Evolutionary conservation across 768 basidiomycete genomes (phyloP).

Genomic region (Leucocoprinus leucothites): DNA sequence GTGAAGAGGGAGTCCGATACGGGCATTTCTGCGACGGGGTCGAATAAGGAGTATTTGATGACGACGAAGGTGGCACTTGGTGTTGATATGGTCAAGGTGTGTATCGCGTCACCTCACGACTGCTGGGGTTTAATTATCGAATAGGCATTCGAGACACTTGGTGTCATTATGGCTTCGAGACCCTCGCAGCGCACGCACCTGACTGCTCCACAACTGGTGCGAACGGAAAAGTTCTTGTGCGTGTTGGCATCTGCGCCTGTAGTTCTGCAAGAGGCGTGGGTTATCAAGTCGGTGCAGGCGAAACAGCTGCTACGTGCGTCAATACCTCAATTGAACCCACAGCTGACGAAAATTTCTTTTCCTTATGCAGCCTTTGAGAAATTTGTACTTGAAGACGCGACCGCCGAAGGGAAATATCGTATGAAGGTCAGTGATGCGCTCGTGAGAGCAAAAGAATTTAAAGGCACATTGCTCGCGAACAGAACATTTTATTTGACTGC

Average conservation of each 20-base stretch:
- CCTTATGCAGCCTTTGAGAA: constrained; percentile 54
- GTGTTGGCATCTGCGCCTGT: constrained; percentile 63
- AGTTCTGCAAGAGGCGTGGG: constrained; percentile 70
- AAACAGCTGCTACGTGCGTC: constrained; percentile 61
- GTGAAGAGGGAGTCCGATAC: constrained; percentile 11
- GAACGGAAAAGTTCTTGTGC: constrained; percentile 87
- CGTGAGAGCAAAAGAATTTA: constrained; percentile 46
- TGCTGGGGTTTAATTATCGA: too few relatives aligned
- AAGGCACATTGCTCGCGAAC: constrained; percentile 57
- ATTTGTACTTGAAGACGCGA: constrained; percentile 58
- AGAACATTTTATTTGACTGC: constrained; percentile 76
- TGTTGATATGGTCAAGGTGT: constrained; percentile 59
- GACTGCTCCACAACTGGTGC: constrained; percentile 60
- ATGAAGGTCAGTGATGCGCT: constrained; percentile 65
- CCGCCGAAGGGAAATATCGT: constrained; percentile 61
- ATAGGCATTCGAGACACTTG: constrained; percentile 52
- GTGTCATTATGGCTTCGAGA: constrained; percentile 35
- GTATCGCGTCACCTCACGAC: too few relatives aligned
- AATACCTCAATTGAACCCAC: too few relatives aligned
- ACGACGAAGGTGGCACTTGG: constrained; percentile 63
- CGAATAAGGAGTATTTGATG: constrained; percentile 52
- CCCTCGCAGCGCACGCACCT: constrained; percentile 83
- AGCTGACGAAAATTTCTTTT: background rate
- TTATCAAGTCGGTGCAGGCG: constrained; percentile 50
- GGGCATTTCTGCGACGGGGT: constrained; percentile 1